Evolutionary conservation across 1,139 yeast species (phyloP).

Genomic region (Suhomyces terraborum): DNA sequence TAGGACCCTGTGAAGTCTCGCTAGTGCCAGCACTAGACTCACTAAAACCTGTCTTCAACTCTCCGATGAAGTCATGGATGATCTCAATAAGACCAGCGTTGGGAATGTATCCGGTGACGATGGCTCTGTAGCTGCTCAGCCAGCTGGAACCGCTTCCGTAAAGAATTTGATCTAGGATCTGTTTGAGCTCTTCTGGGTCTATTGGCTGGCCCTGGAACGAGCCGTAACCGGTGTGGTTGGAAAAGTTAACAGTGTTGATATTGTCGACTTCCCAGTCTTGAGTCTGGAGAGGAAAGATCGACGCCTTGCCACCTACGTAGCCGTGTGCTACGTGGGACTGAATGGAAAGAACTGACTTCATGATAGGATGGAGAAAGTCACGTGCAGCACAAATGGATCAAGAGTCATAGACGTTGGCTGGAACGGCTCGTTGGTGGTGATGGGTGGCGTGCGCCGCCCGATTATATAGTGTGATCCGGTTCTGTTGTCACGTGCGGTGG

Average conservation of each 20-base stretch:
- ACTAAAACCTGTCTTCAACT: conserved; percentile 11
- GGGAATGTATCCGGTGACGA: conserved; percentile 41
- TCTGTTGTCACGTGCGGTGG: no score
- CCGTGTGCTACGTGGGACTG: conserved; percentile 51
- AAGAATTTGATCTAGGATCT: conserved; percentile 6
- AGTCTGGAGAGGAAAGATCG: conserved; percentile 45
- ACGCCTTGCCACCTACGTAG: conserved; percentile 48
- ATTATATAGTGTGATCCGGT: neutral
- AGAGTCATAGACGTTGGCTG: neutral
- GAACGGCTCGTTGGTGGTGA: no score
- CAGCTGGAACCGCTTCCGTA: conserved; percentile 7
- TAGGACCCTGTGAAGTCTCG: neutral
- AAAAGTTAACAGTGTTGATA: conserved; percentile 44
- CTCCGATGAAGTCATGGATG: conserved; percentile 19
- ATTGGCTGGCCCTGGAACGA: conserved; percentile 32
- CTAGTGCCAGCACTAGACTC: conserved; percentile 3
- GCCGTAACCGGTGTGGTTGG: conserved; percentile 53
- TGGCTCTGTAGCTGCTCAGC: conserved; percentile 15
- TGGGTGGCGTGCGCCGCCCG: neutral
- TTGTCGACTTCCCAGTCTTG: conserved; percentile 50
- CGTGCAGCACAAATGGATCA: neutral
- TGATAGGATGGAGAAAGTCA: conserved; percentile 4
- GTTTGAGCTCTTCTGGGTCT: conserved; percentile 11
- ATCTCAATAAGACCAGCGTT: conserved; percentile 30
- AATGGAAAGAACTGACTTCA: conserved; percentile 33